Percentiles rank a stretch among this genome's conserved stretches.
Conservation (phyloP, 306 rosid species). For the Quercus variabilis region DNA sequence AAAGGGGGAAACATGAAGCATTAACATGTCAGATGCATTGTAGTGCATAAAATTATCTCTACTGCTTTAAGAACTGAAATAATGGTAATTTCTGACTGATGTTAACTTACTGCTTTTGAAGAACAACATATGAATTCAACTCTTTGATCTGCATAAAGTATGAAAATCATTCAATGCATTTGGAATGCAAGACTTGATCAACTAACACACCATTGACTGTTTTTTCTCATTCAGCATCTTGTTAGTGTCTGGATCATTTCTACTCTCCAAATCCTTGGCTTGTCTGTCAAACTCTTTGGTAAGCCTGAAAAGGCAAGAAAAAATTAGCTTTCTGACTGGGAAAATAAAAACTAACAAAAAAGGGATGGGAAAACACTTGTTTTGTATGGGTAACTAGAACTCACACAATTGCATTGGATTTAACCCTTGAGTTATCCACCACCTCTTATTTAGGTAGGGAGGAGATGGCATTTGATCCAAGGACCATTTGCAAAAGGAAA, state of each 20-base stretch:
- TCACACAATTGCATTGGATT: no score
- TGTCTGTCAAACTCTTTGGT: slow-evolving; percentile 86
- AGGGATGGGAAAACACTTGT: no score
- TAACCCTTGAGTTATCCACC: no score
- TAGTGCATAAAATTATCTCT: background rate
- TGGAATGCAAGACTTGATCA: background rate
- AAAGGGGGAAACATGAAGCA: background rate
- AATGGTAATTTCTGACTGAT: background rate
- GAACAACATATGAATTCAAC: slow-evolving; percentile 90
- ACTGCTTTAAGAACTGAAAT: background rate
- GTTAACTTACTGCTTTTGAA: slow-evolving; percentile 81
- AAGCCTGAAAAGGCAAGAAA: slow-evolving; percentile 54
- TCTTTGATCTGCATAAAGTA: slow-evolving; percentile 80
- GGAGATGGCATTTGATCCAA: no score
- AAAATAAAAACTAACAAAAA: background rate
- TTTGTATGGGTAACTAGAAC: no score
- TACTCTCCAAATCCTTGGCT: slow-evolving; percentile 64
- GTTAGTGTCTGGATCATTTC: slow-evolving; percentile 56
- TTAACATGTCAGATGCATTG: background rate
- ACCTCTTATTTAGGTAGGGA: no score
- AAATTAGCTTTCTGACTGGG: background rate
- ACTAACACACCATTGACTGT: slow-evolving; percentile 72
- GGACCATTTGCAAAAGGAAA: no score
- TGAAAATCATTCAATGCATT: slow-evolving; percentile 16
- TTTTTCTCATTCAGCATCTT: slow-evolving; percentile 34